A percentile compares a stretch with the other conserved stretches of the same genome.
Evolutionary conservation across 2,329 filamentous ascomycete genomes (phyloP).

Genomic region (Paecilomyces sp.): DNA sequence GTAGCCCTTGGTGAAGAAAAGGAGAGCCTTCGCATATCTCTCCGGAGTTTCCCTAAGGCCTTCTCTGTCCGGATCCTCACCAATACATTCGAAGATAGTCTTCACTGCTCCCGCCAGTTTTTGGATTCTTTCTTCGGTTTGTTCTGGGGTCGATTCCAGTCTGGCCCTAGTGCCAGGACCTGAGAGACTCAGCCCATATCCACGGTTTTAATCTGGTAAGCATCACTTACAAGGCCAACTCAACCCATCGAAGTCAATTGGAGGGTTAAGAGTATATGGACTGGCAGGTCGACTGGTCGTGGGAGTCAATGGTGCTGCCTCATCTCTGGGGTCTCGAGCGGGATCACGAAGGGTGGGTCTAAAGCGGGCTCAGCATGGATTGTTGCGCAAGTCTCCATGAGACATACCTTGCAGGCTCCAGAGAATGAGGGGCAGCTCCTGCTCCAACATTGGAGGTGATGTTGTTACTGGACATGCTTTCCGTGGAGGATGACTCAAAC

Average conservation of each 20-base stretch:
- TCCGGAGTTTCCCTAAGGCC: slow-evolving; percentile 63
- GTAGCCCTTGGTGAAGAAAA: slow-evolving; percentile 95
- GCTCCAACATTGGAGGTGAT: slow-evolving; percentile 10
- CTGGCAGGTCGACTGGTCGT: slow-evolving; percentile 44
- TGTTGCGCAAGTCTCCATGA: neutral
- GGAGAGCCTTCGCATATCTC: slow-evolving; percentile 89
- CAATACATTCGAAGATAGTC: slow-evolving; percentile 59
- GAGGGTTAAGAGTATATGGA: slow-evolving; percentile 43
- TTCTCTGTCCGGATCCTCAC: slow-evolving; percentile 59
- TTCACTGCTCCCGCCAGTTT: slow-evolving; percentile 58
- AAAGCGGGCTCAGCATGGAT: neutral
- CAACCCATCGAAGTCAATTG: slow-evolving; percentile 46
- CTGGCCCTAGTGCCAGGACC: slow-evolving; percentile 43
- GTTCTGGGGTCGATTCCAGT: slow-evolving; percentile 50
- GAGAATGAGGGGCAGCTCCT: slow-evolving; percentile 7
- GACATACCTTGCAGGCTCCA: slow-evolving; percentile 19
- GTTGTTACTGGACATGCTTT: slow-evolving; percentile 9
- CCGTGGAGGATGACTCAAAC: slow-evolving; percentile 17
- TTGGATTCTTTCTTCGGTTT: slow-evolving; percentile 50
- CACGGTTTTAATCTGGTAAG: neutral
- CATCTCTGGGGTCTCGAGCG: slow-evolving; percentile 48
- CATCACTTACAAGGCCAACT: slow-evolving; percentile 45
- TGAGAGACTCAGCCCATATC: slow-evolving; percentile 10
- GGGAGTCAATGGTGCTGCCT: slow-evolving; percentile 43
- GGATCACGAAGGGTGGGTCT: slow-evolving; percentile 39